Evolutionary conservation across 2,329 filamentous ascomycete genomes (phyloP).

Genomic region (Fusarium armeniacum): DNA sequence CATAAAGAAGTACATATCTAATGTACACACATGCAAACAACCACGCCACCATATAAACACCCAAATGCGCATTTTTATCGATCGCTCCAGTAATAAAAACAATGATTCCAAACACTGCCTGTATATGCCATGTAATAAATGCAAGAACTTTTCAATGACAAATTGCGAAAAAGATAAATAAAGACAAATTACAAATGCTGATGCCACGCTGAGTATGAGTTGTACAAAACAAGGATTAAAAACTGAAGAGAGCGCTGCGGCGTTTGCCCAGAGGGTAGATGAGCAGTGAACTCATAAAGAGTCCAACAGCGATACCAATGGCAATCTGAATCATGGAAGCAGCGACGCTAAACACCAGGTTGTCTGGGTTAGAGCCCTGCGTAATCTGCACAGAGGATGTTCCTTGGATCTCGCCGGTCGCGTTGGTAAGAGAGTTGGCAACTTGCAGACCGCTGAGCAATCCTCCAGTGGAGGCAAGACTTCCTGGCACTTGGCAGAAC

Average conservation of each 20-base stretch:
- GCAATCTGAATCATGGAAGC: slow-evolving; percentile 67
- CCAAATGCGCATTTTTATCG: slow-evolving; percentile 13
- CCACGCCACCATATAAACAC: slow-evolving; percentile 2
- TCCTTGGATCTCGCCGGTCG: slow-evolving; percentile 53
- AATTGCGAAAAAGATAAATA: background rate
- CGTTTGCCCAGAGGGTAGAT: slow-evolving; percentile 66
- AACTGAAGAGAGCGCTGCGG: slow-evolving; percentile 65
- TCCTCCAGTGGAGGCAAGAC: slow-evolving; percentile 62
- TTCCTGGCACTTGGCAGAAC: slow-evolving; percentile 64
- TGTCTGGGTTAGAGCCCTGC: slow-evolving; percentile 49
- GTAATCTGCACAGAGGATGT: slow-evolving; percentile 51
- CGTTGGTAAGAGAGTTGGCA: slow-evolving; percentile 61
- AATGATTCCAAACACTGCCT: background rate
- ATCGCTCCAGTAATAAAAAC: background rate
- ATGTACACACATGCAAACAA: slow-evolving; percentile 11
- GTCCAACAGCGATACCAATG: slow-evolving; percentile 65
- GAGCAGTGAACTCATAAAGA: slow-evolving; percentile 64
- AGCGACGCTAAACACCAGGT: slow-evolving; percentile 61
- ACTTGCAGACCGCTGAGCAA: slow-evolving; percentile 61
- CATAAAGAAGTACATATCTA: slow-evolving; percentile 7
- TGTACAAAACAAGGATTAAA: slow-evolving; percentile 49
- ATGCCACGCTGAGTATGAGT: slow-evolving; percentile 22
- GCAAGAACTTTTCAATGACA: slow-evolving; percentile 16
- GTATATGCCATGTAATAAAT: slow-evolving; percentile 4
- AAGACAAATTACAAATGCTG: slow-evolving; percentile 8